These are phyloP conservation scores for Skeletonema costatum DNA, from an alignment of 108 stramenopile genomes.

Conservation along the genomic window DNA sequence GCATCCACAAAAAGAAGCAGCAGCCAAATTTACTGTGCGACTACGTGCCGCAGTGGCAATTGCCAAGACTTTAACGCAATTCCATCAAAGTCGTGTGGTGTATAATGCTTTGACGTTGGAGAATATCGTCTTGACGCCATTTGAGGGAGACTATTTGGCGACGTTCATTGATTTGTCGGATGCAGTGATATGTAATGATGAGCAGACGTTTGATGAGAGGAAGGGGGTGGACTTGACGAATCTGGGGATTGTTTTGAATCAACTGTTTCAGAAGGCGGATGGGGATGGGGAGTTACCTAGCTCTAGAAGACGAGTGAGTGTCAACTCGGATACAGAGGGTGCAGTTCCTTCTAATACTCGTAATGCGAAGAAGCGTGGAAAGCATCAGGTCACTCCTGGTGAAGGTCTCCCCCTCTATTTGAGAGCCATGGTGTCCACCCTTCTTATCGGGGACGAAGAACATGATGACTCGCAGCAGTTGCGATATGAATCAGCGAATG, in stretches of 20 bases:
- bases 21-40: not conserved
- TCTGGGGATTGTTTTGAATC: conserved; percentile 18
- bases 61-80: conserved; percentile 4
- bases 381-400: not conserved
- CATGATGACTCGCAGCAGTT: not conserved
- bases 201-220: not conserved
- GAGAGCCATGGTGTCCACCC: conserved; percentile 20
- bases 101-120: not conserved
- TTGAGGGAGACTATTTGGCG: conserved; percentile 29
- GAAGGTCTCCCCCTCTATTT: conserved; percentile 31
- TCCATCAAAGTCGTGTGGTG: not conserved
- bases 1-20: not conserved
- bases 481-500: conserved; percentile 16
- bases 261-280: conserved; percentile 13
- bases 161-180: conserved; percentile 26
- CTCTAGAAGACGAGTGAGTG: too few species aligned
- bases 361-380: conserved; percentile 9
- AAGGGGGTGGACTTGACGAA: not conserved
- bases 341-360: not conserved
- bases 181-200: conserved; percentile 14
- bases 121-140: conserved; percentile 3
- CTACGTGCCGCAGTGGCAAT: conserved; percentile 5
- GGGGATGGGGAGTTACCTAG: not conserved
- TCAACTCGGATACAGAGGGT: not conserved
- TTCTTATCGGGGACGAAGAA: not conserved